Percentiles rank a stretch among this genome's conserved stretches.
phyloP scores from a whole-genome alignment of 148 eudicot genomes.

The Chenopodium berlandieri region DNA sequence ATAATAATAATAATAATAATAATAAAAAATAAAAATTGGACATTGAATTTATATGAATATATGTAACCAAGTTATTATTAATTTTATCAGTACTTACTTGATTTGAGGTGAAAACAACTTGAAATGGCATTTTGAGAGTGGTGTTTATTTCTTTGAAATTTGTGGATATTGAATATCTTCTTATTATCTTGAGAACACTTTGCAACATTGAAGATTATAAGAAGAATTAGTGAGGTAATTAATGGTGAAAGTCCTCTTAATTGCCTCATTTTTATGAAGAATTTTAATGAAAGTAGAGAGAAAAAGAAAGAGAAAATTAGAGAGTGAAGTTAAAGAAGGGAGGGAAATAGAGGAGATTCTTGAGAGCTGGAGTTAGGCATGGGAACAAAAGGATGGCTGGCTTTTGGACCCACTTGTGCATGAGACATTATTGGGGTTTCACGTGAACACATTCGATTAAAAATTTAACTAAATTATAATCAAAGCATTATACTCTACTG shows the following conservation, averaged over 20 bases:
- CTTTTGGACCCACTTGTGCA: constrained; percentile 36
- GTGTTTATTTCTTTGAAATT: constrained; percentile 12
- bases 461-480: not conserved
- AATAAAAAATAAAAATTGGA: too few relatives aligned
- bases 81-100: constrained; percentile 20
- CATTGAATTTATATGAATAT: too few relatives aligned
- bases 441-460: constrained; percentile 25
- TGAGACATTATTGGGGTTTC: constrained; percentile 36
- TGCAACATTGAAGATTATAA: not conserved
- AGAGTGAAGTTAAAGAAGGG: too few relatives aligned
- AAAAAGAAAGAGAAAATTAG: not conserved
- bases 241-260: not conserved
- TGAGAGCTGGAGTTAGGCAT: constrained; percentile 29
- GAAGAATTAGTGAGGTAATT: not conserved
- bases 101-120: constrained; percentile 23
- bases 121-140: constrained; percentile 2
- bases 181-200: not conserved
- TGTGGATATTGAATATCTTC: constrained; percentile 20
- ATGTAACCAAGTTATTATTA: too few relatives aligned
- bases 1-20: too few relatives aligned
- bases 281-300: too few relatives aligned
- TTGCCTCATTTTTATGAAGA: constrained; percentile 18
- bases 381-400: constrained; percentile 36
- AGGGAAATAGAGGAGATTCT: constrained; percentile 17
- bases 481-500: not conserved